Percentiles rank a stretch among this genome's conserved stretches.
Evolutionary conservation across 306 rosid species (phyloP).

Genomic region (Pachyrhizus erosus): DNA sequence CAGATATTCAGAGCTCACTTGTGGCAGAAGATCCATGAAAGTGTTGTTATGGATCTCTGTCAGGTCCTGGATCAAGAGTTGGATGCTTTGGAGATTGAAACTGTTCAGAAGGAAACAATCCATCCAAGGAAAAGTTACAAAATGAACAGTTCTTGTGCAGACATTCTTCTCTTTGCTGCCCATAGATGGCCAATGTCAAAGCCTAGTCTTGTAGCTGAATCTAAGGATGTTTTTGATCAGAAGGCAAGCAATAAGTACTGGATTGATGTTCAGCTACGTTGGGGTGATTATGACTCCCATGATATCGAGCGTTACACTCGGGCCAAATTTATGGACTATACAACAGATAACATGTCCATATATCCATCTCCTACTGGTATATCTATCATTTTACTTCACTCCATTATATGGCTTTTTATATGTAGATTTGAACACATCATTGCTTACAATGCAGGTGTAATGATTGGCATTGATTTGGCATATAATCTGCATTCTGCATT

Average conservation of each 20-base stretch:
- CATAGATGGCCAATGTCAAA: slow-evolving; percentile 99
- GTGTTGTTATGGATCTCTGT: slow-evolving; percentile 99
- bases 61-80: slow-evolving; percentile 99
- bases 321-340: slow-evolving; percentile 99
- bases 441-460: slow-evolving; percentile 72
- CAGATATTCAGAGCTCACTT: slow-evolving; percentile 98
- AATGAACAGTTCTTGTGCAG: slow-evolving; percentile 99
- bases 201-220: slow-evolving; percentile 98
- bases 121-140: slow-evolving; percentile 99
- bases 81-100: slow-evolving; percentile 98
- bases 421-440: slow-evolving; percentile 6
- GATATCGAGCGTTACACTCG: slow-evolving; percentile 99
- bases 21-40: slow-evolving; percentile 99
- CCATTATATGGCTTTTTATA: neutral
- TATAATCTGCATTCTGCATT: slow-evolving; percentile 98
- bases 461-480: slow-evolving; percentile 98
- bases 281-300: slow-evolving; percentile 99
- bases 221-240: slow-evolving; percentile 98
- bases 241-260: slow-evolving; percentile 98
- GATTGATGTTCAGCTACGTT: slow-evolving; percentile 96
- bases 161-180: slow-evolving; percentile 95
- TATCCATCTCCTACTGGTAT: slow-evolving; percentile 98
- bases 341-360: slow-evolving; percentile 98
- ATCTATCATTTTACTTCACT: neutral
- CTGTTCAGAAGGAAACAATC: slow-evolving; percentile 98